Evolutionary conservation across 129 eudicot species (phyloP).

Genomic region (Kitagawia praeruptora): DNA sequence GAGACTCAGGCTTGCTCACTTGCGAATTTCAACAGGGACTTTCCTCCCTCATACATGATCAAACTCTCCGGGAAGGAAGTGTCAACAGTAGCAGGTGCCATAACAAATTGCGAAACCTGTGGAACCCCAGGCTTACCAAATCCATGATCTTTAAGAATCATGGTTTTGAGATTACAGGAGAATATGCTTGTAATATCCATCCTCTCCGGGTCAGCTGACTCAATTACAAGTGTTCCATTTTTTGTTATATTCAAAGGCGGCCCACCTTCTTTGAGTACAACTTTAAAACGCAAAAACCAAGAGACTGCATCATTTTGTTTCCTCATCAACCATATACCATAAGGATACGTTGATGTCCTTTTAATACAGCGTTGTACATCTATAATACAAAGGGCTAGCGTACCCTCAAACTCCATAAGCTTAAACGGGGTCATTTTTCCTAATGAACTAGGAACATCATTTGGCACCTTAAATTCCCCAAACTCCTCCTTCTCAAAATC

Average conservation of each 20-base stretch:
- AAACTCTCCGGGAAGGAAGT: not conserved
- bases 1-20: not conserved
- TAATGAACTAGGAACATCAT: not conserved
- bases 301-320: not conserved
- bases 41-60: not conserved
- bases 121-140: not conserved
- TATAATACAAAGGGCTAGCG: not conserved
- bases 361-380: not conserved
- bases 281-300: not conserved
- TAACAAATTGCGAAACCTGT: too few species aligned
- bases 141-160: not conserved
- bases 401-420: not conserved
- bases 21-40: not conserved
- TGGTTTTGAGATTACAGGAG: not conserved
- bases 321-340: not conserved
- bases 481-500: too few species aligned
- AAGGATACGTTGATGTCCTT: not conserved
- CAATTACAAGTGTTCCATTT: not conserved
- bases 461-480: too few species aligned
- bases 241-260: constrained; percentile 1
- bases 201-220: too few species aligned
- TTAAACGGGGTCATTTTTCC: not conserved
- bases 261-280: not conserved
- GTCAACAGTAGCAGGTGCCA: not conserved
- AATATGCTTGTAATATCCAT: not conserved